Conservation (phyloP, 2,329 filamentous ascomycete species). For the Bipolaris victoriae region DNA sequence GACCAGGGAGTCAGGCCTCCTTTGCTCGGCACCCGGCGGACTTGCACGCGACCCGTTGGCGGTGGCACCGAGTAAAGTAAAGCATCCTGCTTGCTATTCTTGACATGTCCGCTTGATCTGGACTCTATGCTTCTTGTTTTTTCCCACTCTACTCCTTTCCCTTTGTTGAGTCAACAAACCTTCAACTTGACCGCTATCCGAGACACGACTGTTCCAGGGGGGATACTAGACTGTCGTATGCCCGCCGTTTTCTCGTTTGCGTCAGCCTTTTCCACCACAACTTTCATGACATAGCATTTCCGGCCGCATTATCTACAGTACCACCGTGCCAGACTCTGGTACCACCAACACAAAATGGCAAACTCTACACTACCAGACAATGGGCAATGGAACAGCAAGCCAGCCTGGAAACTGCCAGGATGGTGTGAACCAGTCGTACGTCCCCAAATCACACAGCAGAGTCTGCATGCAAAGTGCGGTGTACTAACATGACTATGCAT, state of each 20-base stretch:
- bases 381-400: conserved; percentile 49
- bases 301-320: neutral
- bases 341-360: conserved; percentile 18
- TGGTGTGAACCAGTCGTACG: conserved; percentile 52
- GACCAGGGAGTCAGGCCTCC: conserved; percentile 9
- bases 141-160: conserved; percentile 6
- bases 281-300: neutral
- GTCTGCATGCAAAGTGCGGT: neutral
- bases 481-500: conserved; percentile 14
- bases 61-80: conserved; percentile 10
- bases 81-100: conserved; percentile 3
- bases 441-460: neutral
- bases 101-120: conserved; percentile 4
- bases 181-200: neutral
- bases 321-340: neutral
- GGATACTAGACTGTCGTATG: neutral
- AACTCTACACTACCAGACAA: conserved; percentile 21
- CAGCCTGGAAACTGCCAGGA: conserved; percentile 52
- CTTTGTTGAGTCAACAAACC: conserved; percentile 1
- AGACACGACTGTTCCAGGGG: neutral
- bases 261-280: neutral
- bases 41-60: conserved; percentile 12
- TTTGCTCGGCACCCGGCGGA: conserved; percentile 10
- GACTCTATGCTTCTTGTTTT: conserved; percentile 9
- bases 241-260: neutral